Evolutionary conservation across 2,329 filamentous ascomycete genomes (phyloP).

Genomic region (Pseudocercospora crystallina): DNA sequence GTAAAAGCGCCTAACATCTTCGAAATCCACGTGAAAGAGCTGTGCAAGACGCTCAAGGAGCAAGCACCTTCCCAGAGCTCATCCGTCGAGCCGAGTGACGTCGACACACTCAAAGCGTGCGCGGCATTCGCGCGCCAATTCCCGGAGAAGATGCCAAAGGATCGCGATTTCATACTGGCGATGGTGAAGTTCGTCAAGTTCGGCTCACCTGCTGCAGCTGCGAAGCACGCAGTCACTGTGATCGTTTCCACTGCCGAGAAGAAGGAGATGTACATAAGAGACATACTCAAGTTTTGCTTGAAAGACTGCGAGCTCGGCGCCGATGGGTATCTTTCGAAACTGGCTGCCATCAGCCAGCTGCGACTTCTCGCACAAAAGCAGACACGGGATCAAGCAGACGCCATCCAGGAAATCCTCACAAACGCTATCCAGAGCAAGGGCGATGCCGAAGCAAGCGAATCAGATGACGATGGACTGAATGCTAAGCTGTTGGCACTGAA

Average conservation of each 20-base stretch:
- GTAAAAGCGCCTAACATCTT: slow-evolving; percentile 85
- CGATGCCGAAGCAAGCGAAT: slow-evolving; percentile 43
- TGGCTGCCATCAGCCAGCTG: slow-evolving; percentile 71
- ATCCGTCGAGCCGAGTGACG: slow-evolving; percentile 69
- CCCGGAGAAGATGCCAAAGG: slow-evolving; percentile 76
- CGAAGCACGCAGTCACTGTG: slow-evolving; percentile 92
- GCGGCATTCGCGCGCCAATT: slow-evolving; percentile 87
- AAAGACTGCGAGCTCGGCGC: slow-evolving; percentile 72
- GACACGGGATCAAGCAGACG: slow-evolving; percentile 66
- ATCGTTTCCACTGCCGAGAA: slow-evolving; percentile 74
- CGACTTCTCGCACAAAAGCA: slow-evolving; percentile 72
- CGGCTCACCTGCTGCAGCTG: slow-evolving; percentile 75
- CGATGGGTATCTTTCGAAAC: slow-evolving; percentile 70
- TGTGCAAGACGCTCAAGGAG: slow-evolving; percentile 81
- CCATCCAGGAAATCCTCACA: slow-evolving; percentile 76
- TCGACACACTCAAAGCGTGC: slow-evolving; percentile 90
- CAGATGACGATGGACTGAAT: slow-evolving; percentile 71
- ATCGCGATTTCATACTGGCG: slow-evolving; percentile 77
- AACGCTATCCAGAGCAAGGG: slow-evolving; percentile 67
- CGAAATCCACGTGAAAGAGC: slow-evolving; percentile 85
- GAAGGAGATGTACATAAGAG: slow-evolving; percentile 82
- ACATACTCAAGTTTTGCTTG: slow-evolving; percentile 74
- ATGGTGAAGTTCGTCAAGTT: slow-evolving; percentile 81
- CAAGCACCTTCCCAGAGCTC: slow-evolving; percentile 71
- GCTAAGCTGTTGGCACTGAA: slow-evolving; percentile 83